Evolutionary conservation across 1,284 basidiomycete genomes (phyloP).

Genomic region (Clitocybe nebularis): DNA sequence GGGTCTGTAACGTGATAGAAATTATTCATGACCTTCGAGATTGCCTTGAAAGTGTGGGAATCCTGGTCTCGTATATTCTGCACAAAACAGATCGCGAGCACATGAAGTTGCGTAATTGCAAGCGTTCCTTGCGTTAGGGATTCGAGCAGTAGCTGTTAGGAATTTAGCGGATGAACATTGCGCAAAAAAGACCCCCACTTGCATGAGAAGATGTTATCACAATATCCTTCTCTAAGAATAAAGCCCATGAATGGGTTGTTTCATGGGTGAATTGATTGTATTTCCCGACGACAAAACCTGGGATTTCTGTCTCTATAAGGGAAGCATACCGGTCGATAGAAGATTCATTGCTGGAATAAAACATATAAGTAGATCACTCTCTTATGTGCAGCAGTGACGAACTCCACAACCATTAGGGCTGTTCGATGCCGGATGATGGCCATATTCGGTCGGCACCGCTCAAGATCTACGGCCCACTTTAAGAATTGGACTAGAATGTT

Average conservation of each 20-base stretch:
- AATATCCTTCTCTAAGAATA: constrained; percentile 31
- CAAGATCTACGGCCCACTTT: constrained; percentile 20
- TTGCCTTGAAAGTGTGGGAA: constrained; percentile 27
- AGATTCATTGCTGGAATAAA: constrained; percentile 10
- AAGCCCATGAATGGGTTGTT: constrained; percentile 23
- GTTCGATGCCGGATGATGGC: constrained; percentile 17
- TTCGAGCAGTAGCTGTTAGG: constrained; percentile 22
- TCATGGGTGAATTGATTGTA: constrained; percentile 16
- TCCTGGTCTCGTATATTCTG: constrained; percentile 26
- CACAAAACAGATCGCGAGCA: constrained; percentile 38
- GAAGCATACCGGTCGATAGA: constrained; percentile 9
- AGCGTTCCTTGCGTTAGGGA: constrained; percentile 30
- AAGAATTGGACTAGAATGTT: constrained; percentile 21
- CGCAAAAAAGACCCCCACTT: too few species aligned
- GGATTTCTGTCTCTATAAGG: constrained; percentile 13
- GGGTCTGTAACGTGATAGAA: constrained; percentile 37
- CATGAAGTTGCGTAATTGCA: constrained; percentile 34
- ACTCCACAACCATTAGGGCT: constrained; percentile 30
- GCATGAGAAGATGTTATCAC: constrained; percentile 33
- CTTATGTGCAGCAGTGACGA: constrained; percentile 10
- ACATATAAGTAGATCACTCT: background rate
- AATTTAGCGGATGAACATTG: constrained; percentile 3
- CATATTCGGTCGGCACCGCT: constrained; percentile 15
- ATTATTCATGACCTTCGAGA: constrained; percentile 41
- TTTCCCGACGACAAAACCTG: constrained; percentile 17